These are phyloP conservation scores for Eutrema japonicum DNA, from an alignment of 345 rosid genomes.

Conservation along the genomic window DNA sequence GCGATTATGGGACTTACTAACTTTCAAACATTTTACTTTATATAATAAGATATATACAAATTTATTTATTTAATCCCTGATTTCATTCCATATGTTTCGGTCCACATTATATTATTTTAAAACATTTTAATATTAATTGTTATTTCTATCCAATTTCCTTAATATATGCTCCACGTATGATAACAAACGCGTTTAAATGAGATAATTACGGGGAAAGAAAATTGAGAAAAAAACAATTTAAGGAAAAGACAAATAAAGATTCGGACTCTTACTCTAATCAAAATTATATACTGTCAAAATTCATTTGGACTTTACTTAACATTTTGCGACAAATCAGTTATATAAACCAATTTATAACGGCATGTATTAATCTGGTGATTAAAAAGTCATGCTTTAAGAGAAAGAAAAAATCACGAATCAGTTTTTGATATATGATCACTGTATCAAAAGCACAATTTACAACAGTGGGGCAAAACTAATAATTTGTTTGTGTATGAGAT, in stretches of 20 bases:
- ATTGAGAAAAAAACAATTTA: constrained; percentile 11
- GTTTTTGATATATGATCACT: background rate
- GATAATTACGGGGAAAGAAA: constrained; percentile 34
- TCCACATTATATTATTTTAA: constrained; percentile 35
- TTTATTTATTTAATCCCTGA: constrained; percentile 20
- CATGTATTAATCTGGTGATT: constrained; percentile 7
- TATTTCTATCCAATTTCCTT: constrained; percentile 39
- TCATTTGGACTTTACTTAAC: constrained; percentile 15
- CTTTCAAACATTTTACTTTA: too few relatives aligned
- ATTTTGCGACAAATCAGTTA: constrained; percentile 20
- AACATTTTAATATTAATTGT: constrained; percentile 12
- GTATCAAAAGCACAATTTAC: background rate
- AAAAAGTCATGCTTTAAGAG: background rate
- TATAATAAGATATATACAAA: too few relatives aligned
- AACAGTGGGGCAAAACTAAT: background rate
- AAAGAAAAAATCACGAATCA: background rate
- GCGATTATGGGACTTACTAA: too few relatives aligned
- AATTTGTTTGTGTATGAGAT: constrained; percentile 12
- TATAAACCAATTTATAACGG: constrained; percentile 13
- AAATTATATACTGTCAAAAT: constrained; percentile 12
- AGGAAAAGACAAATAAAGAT: constrained; percentile 26
- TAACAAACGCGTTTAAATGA: constrained; percentile 39
- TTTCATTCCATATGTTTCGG: constrained; percentile 45
- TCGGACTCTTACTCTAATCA: background rate
- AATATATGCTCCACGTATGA: constrained; percentile 35